Base-by-base conservation (phyloP, 805 yeast genomes). In the Lachancea thermotolerans region DNA sequence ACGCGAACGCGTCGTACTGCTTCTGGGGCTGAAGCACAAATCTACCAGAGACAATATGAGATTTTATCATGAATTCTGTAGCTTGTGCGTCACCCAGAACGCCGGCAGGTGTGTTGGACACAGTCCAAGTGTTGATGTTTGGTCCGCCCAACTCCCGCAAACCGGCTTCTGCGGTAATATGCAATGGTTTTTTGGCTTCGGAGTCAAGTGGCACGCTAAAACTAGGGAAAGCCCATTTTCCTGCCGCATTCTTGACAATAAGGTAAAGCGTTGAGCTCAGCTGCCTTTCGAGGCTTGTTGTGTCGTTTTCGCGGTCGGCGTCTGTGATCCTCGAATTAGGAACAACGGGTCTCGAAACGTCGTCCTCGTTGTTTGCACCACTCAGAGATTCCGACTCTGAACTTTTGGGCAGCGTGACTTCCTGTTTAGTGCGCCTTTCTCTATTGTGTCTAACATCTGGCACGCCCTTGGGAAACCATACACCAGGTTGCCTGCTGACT, bases 401-500 rank as follows among this genome's bases (percentile, higher is more conserved):
- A 9, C 57, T 65, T 53, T 76, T 78, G 15, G 96, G 95, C 49
- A 93, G 70, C n/a, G 70, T 71, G 29, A 93, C 69, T 18, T 77
- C 84, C 64, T 93, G 96, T 62, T 85, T 85, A 56, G 69, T 71
- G 49, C 95, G 73, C 65, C 96, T 79, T 62, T 93, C 97, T 72
- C 99, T 84, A 58, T 84, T 84, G 55, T 84, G 93, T 53, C 78
- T 85, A 51, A 91, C 68, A 58, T 88, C 95, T 2, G 97, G 97
- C 28, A 77, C 71, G 49, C 97, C 97, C 48, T 78, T 75, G 12
- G 90, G 83, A 65, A 77, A 91, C 72, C 81, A 85, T 31, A 86
- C 83, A 50, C 80, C 84, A 16, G 86, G 84, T 49, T 81, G 82
- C 50, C 79, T 78, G 33, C 79, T 74, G 3, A 81, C 77, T 7